These are phyloP conservation scores for Aspergillus nanangensis DNA, from an alignment of 495 filamentous ascomycete species.

Conservation along the genomic window DNA sequence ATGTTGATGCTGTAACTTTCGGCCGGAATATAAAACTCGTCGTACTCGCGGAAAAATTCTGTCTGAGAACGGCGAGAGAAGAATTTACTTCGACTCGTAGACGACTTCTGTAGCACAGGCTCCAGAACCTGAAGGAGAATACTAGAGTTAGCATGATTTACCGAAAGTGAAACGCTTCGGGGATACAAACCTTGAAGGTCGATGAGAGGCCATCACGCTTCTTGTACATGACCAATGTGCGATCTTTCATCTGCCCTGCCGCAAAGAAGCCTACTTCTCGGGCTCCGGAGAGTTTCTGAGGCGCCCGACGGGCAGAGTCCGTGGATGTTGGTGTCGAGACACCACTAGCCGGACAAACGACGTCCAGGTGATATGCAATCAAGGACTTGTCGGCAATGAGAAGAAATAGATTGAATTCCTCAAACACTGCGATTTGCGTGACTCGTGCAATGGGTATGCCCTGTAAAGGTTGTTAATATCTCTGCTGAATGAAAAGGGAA, in stretches of 20 bases:
- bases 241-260: conserved; percentile 93
- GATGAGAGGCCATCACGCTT: conserved; percentile 87
- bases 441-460: conserved; percentile 71
- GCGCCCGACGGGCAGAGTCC: conserved; percentile 67
- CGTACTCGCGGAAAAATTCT: conserved; percentile 95
- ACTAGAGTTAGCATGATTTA: neutral
- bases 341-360: conserved; percentile 71
- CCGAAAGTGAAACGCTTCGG: neutral
- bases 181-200: conserved; percentile 65
- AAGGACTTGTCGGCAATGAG: conserved; percentile 87
- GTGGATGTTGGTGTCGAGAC: conserved; percentile 46
- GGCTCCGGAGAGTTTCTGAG: conserved; percentile 81
- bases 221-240: conserved; percentile 92
- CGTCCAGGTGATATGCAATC: conserved; percentile 91
- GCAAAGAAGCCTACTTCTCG: conserved; percentile 96
- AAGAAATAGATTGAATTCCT: conserved; percentile 90
- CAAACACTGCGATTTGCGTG: conserved; percentile 89
- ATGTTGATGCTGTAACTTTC: conserved; percentile 94
- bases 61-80: conserved; percentile 68
- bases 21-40: conserved; percentile 98
- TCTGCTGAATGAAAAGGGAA: neutral
- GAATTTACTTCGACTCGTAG: conserved; percentile 55
- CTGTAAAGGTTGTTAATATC: conserved; percentile 34
- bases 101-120: conserved; percentile 80
- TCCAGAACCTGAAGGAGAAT: conserved; percentile 69